Conservation (phyloP, 2,329 filamentous ascomycete species). For the Fusarium buxicola region DNA sequence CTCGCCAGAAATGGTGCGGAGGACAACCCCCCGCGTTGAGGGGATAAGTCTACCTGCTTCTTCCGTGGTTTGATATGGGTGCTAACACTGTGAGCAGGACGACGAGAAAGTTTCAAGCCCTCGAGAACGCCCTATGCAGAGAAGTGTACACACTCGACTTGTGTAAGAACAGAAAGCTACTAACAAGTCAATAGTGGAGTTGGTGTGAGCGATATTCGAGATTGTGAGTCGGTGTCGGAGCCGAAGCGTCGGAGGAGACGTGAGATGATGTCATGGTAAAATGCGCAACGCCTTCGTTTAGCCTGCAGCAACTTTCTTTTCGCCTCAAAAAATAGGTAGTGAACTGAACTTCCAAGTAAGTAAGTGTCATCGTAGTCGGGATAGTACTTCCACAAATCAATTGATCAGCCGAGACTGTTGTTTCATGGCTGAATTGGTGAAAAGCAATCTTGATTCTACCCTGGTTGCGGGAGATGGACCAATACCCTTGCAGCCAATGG, state of each 20-base stretch:
- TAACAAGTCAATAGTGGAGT: conserved; percentile 17
- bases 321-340: background rate
- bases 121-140: background rate
- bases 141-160: background rate
- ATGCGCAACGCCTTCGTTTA: conserved; percentile 3
- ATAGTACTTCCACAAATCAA: background rate
- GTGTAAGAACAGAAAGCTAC: conserved; percentile 1
- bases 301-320: background rate
- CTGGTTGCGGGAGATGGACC: conserved; percentile 10
- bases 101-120: background rate
- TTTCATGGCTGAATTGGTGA: background rate
- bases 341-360: background rate
- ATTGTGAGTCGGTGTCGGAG: conserved; percentile 14
- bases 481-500: conserved; percentile 28
- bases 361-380: conserved; percentile 10
- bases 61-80: conserved; percentile 16
- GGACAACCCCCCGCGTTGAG: conserved; percentile 58
- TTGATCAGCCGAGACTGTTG: conserved; percentile 1
- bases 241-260: conserved; percentile 13
- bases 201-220: conserved; percentile 8
- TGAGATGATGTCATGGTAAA: conserved; percentile 32
- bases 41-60: conserved; percentile 61
- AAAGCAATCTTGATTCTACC: conserved; percentile 29
- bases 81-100: conserved; percentile 47
- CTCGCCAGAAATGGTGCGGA: conserved; percentile 63